Evolutionary conservation across 2,329 filamentous ascomycete genomes (phyloP).

Genomic region (Fusarium euwallaceae): DNA sequence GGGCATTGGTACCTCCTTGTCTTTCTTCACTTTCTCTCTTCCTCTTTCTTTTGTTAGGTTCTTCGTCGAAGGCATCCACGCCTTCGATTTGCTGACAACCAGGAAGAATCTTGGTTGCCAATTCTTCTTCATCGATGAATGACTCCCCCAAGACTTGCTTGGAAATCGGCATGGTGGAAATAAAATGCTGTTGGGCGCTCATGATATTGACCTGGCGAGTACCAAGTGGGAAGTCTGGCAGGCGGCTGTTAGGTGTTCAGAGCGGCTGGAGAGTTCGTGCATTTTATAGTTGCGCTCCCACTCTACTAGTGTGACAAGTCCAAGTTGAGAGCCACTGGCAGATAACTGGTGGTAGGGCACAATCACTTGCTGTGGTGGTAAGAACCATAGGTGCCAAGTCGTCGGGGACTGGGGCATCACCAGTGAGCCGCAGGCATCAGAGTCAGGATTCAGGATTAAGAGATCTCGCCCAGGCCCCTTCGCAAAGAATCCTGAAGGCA

Average conservation of each 20-base stretch:
- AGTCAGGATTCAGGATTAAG: neutral
- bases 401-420: neutral
- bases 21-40: neutral
- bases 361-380: neutral
- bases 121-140: neutral
- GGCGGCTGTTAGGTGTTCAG: neutral
- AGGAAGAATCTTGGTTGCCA: neutral
- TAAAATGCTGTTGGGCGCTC: neutral
- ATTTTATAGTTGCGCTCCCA: neutral
- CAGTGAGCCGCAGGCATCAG: neutral
- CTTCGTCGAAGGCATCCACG: neutral
- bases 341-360: neutral
- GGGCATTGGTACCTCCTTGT: neutral
- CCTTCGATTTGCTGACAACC: neutral
- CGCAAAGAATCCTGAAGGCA: neutral
- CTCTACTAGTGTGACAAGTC: neutral
- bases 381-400: neutral
- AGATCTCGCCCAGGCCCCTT: neutral
- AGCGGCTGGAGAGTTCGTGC: neutral
- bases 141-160: neutral
- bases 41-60: neutral
- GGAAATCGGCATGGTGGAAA: neutral
- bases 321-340: neutral
- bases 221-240: neutral
- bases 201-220: neutral